Conservation (phyloP, 2,329 filamentous ascomycete species). For the Raffaelea albimanens region DNA sequence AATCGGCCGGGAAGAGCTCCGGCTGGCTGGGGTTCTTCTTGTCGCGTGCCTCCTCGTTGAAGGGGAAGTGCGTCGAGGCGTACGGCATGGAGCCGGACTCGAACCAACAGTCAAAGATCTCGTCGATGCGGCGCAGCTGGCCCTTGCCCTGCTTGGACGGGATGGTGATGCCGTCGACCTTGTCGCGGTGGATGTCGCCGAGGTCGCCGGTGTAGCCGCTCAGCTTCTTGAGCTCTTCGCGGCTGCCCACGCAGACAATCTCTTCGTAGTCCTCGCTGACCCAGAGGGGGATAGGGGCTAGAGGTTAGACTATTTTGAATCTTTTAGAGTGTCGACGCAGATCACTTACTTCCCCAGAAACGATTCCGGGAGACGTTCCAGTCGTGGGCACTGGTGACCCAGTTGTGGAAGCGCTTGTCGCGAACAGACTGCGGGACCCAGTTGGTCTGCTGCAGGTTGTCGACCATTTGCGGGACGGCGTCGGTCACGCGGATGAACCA, state of each 20-base stretch:
- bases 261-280: slow-evolving; percentile 84
- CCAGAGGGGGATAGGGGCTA: slow-evolving; percentile 43
- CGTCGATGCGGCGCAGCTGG: slow-evolving; percentile 50
- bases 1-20: slow-evolving; percentile 40
- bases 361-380: slow-evolving; percentile 94
- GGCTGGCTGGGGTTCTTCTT: slow-evolving; percentile 54
- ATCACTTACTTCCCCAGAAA: slow-evolving; percentile 87
- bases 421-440: slow-evolving; percentile 91
- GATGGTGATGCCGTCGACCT: slow-evolving; percentile 89
- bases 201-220: slow-evolving; percentile 81
- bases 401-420: slow-evolving; percentile 81
- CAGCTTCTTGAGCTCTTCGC: slow-evolving; percentile 72
- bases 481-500: slow-evolving; percentile 90
- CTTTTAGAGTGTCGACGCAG: too few relatives aligned
- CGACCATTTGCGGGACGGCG: slow-evolving; percentile 79
- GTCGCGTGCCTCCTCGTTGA: slow-evolving; percentile 73
- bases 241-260: slow-evolving; percentile 74
- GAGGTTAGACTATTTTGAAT: too few relatives aligned
- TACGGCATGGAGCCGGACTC: slow-evolving; percentile 43
- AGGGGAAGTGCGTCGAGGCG: slow-evolving; percentile 48
- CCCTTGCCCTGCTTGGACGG: slow-evolving; percentile 70
- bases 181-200: slow-evolving; percentile 81
- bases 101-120: slow-evolving; percentile 52
- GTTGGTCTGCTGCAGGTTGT: slow-evolving; percentile 79
- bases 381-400: slow-evolving; percentile 84